Conservation (phyloP, 2,329 filamentous ascomycete species). For the Penicillium brevicompactum region DNA sequence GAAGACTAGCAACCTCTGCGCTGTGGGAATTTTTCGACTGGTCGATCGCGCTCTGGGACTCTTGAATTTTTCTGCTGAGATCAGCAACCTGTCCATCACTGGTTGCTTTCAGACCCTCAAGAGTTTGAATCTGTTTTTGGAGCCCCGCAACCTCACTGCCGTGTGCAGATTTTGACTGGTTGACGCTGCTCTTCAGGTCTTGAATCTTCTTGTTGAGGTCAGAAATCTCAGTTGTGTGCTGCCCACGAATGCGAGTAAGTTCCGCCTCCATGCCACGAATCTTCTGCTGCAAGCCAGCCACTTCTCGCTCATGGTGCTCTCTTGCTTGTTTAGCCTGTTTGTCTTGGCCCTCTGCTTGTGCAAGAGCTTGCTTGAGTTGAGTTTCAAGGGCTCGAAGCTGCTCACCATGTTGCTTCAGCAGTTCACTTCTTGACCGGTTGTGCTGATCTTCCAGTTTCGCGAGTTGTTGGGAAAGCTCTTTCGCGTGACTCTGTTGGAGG, state of each 20-base stretch:
- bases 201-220: conserved; percentile 61
- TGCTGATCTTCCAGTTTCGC: conserved; percentile 49
- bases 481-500: conserved; percentile 69
- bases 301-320: conserved; percentile 59
- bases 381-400: conserved; percentile 52
- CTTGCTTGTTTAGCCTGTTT: conserved; percentile 30
- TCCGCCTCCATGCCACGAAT: conserved; percentile 61
- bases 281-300: conserved; percentile 63
- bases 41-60: conserved; percentile 55
- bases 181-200: conserved; percentile 54
- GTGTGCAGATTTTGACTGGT: conserved; percentile 60
- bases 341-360: conserved; percentile 44
- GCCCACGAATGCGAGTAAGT: conserved; percentile 51
- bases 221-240: conserved; percentile 58
- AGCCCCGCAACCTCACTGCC: conserved; percentile 65
- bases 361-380: conserved; percentile 48
- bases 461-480: conserved; percentile 57
- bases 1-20: conserved; percentile 38
- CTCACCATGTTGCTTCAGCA: conserved; percentile 47
- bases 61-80: conserved; percentile 54
- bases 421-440: conserved; percentile 43
- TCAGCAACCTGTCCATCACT: conserved; percentile 60
- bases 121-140: conserved; percentile 58
- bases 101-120: conserved; percentile 54
- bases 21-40: conserved; percentile 60